Conservation (phyloP, 345 rosid genomes). For the sweet orange (Citrus sinensis) region DNA sequence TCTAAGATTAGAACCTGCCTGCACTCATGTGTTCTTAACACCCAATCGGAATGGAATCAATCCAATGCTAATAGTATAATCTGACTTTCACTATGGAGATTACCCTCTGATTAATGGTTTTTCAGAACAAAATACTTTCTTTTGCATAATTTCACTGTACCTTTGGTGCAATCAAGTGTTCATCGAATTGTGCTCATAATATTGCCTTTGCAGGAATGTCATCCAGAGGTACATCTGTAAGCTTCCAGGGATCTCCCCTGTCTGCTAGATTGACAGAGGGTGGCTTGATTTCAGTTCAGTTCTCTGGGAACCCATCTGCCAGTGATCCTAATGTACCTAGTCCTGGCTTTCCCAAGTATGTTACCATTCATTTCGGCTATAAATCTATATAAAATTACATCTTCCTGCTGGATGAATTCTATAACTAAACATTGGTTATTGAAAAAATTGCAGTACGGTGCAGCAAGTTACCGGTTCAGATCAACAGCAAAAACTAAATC, state of each 20-base stretch:
- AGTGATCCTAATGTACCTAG: constrained; percentile 30
- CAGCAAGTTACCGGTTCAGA: constrained; percentile 50
- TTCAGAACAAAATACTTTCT: not conserved
- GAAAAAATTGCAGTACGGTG: constrained; percentile 37
- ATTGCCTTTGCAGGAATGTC: constrained; percentile 55
- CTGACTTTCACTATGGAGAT: not conserved
- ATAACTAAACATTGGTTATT: not conserved
- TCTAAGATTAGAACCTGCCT: not conserved
- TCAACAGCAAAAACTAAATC: constrained; percentile 24
- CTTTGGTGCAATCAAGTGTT: not conserved
- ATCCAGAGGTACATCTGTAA: constrained; percentile 34
- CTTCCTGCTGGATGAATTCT: not conserved
- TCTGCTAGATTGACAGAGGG: constrained; percentile 39
- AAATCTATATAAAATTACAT: not conserved
- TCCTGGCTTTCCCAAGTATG: constrained; percentile 49
- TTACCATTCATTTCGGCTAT: not conserved
- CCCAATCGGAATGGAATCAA: not conserved
- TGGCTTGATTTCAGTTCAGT: constrained; percentile 53
- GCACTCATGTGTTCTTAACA: not conserved
- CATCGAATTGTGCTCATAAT: not conserved
- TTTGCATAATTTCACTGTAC: not conserved
- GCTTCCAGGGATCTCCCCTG: constrained; percentile 41
- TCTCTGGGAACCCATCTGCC: constrained; percentile 42
- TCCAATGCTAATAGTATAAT: not conserved
- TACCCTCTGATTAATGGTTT: not conserved